Percentiles rank a stretch among this genome's conserved stretches.
phyloP scores from a whole-genome alignment of 2,329 filamentous ascomycete genomes.

The Coleophoma crateriformis region DNA sequence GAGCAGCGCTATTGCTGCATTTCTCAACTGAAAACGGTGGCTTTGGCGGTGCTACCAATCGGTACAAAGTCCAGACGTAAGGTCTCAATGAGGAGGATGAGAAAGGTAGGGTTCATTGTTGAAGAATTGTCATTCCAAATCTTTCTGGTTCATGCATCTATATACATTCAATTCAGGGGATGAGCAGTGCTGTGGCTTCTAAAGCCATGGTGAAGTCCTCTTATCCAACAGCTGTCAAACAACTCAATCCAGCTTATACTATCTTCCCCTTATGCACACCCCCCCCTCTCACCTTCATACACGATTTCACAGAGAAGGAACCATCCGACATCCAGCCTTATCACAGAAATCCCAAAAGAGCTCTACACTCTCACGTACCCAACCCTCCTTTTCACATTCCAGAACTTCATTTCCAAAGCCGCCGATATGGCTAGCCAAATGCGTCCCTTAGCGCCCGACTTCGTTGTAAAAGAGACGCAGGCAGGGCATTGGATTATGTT shows the following conservation, averaged over 20 bases:
- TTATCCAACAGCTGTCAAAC: too few species aligned
- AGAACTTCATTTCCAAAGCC: constrained; percentile 8
- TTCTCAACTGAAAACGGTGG: constrained; percentile 42
- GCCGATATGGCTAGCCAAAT: constrained; percentile 11
- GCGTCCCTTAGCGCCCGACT: constrained; percentile 2
- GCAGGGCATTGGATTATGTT: constrained; percentile 15
- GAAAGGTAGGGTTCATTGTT: constrained; percentile 32
- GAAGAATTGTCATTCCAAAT: too few species aligned
- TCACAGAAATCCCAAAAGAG: constrained; percentile 9
- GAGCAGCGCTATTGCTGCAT: not conserved
- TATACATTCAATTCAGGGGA: too few species aligned
- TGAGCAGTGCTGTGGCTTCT: too few species aligned
- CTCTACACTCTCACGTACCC: constrained; percentile 7
- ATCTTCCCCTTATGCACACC: not conserved
- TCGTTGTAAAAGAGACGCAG: constrained; percentile 4
- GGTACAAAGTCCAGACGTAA: constrained; percentile 55
- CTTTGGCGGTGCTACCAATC: constrained; percentile 59
- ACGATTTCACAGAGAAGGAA: constrained; percentile 9
- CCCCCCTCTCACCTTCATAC: constrained; percentile 4
- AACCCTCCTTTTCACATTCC: constrained; percentile 6
- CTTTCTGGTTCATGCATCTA: too few species aligned
- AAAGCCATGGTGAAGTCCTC: too few species aligned
- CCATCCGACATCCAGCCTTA: not conserved
- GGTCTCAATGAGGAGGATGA: constrained; percentile 38
- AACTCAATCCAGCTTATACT: too few species aligned